Conservation (phyloP, 2,329 filamentous ascomycete genomes). For the Ambrosiella cleistominuta region DNA sequence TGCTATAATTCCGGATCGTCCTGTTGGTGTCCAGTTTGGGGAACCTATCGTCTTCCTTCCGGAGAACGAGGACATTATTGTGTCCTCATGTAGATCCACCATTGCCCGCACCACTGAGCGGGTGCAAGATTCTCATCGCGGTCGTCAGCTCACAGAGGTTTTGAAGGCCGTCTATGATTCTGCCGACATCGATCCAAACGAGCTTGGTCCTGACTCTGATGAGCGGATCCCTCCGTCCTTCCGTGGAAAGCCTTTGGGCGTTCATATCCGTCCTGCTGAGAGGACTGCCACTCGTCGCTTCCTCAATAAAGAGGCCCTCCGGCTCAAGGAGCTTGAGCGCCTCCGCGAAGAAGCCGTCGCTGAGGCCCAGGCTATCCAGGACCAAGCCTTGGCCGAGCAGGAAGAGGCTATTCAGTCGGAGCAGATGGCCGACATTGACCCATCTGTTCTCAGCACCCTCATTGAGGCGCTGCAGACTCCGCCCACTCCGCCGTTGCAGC, state of each 20-base stretch:
- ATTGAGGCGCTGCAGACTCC: conserved; percentile 7
- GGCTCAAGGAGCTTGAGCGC: conserved; percentile 1
- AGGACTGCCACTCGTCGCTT: conserved; percentile 8
- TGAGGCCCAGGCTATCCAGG: background rate
- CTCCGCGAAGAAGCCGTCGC: background rate
- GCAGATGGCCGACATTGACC: background rate
- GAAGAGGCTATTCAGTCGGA: conserved; percentile 3
- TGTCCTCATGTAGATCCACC: conserved; percentile 31
- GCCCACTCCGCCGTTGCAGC: conserved; percentile 4
- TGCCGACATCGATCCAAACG: conserved; percentile 17
- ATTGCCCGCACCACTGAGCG: conserved; percentile 21
- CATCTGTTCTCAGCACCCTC: background rate
- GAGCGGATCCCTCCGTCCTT: conserved; percentile 7
- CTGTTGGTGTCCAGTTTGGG: conserved; percentile 23
- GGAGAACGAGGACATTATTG: conserved; percentile 26
- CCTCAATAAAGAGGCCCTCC: conserved; percentile 2
- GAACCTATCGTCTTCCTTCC: conserved; percentile 33
- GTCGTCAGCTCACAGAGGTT: conserved; percentile 20
- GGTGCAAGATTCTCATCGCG: conserved; percentile 20
- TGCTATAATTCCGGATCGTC: conserved; percentile 17
- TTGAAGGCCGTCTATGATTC: conserved; percentile 24
- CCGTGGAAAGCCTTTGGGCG: conserved; percentile 10
- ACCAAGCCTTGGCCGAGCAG: background rate
- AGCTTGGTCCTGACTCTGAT: conserved; percentile 19
- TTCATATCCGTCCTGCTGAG: conserved; percentile 4